A percentile compares a stretch with the other conserved stretches of the same genome.
phyloP scores from a whole-genome alignment of 441 rosid genomes.

The Croton setiger region DNA sequence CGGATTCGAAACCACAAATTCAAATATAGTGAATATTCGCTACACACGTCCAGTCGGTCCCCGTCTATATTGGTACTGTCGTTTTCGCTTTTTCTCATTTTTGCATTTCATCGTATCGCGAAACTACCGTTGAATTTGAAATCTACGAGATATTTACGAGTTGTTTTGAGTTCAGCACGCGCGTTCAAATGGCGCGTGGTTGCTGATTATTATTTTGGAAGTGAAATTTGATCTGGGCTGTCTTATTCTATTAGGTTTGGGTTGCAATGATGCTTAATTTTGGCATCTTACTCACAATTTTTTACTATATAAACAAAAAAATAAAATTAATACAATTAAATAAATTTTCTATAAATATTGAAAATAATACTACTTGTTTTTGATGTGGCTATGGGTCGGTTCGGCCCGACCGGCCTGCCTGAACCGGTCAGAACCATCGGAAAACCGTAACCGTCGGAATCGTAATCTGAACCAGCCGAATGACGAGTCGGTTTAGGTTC shows the following conservation, averaged over 20 bases:
- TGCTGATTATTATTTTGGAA: not conserved
- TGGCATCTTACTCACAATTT: not conserved
- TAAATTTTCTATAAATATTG: too few relatives aligned
- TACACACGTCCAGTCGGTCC: constrained; percentile 76
- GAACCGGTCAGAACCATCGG: too few relatives aligned
- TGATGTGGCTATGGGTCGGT: too few relatives aligned
- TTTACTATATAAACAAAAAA: not conserved
- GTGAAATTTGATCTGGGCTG: not conserved
- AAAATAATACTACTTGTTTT: too few relatives aligned
- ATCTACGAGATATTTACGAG: not conserved
- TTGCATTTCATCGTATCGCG: not conserved
- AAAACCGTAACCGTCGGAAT: too few relatives aligned
- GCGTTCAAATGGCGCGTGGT: not conserved
- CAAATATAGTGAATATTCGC: constrained; percentile 85
- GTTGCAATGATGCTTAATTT: not conserved
- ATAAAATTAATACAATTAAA: not conserved
- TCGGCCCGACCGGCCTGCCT: too few relatives aligned
- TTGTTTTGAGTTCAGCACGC: not conserved
- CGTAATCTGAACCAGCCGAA: too few relatives aligned
- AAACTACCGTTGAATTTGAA: not conserved
- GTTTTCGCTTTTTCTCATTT: constrained; percentile 27
- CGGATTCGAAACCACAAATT: constrained; percentile 86
- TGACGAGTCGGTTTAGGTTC: too few relatives aligned
- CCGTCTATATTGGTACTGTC: constrained; percentile 35
- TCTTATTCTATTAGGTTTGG: not conserved